Base-by-base conservation (phyloP, 2,329 filamentous ascomycete genomes). In the Fusarium penzigii region DNA sequence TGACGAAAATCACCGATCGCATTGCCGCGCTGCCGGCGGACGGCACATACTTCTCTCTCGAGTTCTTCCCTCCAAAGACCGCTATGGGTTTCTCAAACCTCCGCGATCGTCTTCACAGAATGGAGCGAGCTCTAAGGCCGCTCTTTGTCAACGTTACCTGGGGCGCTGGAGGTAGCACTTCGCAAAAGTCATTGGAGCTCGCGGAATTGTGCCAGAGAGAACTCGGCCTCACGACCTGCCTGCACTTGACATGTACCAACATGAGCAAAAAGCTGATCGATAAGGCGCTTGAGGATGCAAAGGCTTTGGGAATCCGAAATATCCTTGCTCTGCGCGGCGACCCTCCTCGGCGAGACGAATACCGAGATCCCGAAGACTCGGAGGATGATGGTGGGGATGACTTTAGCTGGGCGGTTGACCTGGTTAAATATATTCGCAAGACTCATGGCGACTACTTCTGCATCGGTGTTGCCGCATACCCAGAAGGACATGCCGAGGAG, bases 11-110 rank as follows among this genome's bases (percentile, higher is more conserved):
- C 70, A 96, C 91, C 57, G 89, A 95, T 80, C 96, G 96, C 80
- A 93, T 97, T 69, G 89, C 90, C 75, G 90, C 91, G 56, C 77
- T 99, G 76, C 89, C 90, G 72, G 83, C 87, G 59, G 85, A 90
- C 72, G 83, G 84, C 60, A 86, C 83, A 70, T 97, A 94, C 79
- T 96, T 96, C 75, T 97, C 94, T 44, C 87, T 97, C 74, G 94
- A 99, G 77, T 99, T 99, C 84, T 99, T 99, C 77, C 94, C 94
- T 62, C 94, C 94, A 58, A 99, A 97, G 79, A 99, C 94, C 43
- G 82, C 88, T 56, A 96, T 96, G 86, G 94, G 94, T 60, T 95
- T 94, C 66, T 88, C 90, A 57, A 99, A 99, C 72, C 85, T 99
- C 49, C 89, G 93, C 69, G 89, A 90, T 59, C 92, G 94, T 68